These are phyloP conservation scores for Entomophthora muscae DNA, from an alignment of 371 early-diverging fungal genomes.

Conservation along the genomic window DNA sequence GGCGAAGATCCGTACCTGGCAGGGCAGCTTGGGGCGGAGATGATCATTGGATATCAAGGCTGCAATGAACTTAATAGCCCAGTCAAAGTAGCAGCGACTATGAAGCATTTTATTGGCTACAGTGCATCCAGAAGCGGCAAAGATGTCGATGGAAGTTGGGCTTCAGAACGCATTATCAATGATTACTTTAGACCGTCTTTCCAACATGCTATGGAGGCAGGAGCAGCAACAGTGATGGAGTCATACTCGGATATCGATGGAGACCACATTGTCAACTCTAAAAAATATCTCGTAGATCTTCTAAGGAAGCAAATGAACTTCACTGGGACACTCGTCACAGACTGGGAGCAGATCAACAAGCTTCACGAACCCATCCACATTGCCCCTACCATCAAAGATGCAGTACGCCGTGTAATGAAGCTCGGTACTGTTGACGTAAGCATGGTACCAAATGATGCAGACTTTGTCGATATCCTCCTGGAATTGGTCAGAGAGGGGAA, in stretches of 20 bases:
- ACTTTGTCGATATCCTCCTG: not conserved
- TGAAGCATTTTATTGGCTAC: no score
- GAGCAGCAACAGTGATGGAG: no score
- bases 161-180: constrained; percentile 31
- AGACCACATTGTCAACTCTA: constrained; percentile 32
- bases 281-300: constrained; percentile 28
- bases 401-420: constrained; percentile 23
- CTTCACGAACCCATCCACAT: constrained; percentile 27
- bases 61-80: constrained; percentile 29
- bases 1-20: constrained; percentile 33
- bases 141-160: constrained; percentile 35
- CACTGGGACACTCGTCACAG: constrained; percentile 42
- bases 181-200: constrained; percentile 44
- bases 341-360: constrained; percentile 39
- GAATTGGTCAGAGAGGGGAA: not conserved
- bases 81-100: constrained; percentile 16
- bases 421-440: constrained; percentile 40
- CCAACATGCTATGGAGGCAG: constrained; percentile 36
- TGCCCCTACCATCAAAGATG: constrained; percentile 23
- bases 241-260: constrained; percentile 45
- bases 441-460: constrained; percentile 29
- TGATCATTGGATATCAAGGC: constrained; percentile 41
- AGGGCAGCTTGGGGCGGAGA: constrained; percentile 26
- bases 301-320: constrained; percentile 34
- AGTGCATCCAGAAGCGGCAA: constrained; percentile 26